phyloP scores from a whole-genome alignment of 1,284 basidiomycete species.

The Pseudozyma tsukubaensis region DNA sequence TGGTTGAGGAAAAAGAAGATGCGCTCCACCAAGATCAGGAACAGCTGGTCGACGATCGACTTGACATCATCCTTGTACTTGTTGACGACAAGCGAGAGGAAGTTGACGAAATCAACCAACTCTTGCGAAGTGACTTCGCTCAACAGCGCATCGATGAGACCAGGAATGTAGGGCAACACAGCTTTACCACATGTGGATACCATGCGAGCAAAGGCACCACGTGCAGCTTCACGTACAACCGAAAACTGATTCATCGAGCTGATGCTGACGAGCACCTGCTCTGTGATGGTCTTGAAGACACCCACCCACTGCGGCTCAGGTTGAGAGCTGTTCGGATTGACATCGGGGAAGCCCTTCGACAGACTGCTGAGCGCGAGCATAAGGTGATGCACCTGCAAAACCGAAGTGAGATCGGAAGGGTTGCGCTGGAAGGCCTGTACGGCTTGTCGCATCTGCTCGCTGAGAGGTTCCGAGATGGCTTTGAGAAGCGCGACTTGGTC shows the following conservation, averaged over 20 bases:
- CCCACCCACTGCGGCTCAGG: constrained; percentile 80
- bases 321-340: constrained; percentile 69
- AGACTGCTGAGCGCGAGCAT: constrained; percentile 95
- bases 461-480: constrained; percentile 83
- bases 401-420: constrained; percentile 75
- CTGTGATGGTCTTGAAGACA: constrained; percentile 87
- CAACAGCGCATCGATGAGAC: constrained; percentile 87
- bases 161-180: constrained; percentile 79
- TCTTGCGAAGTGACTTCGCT: constrained; percentile 91
- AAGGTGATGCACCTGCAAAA: constrained; percentile 91
- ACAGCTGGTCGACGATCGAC: constrained; percentile 87
- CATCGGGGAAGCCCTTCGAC: constrained; percentile 90
- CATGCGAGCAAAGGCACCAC: constrained; percentile 85
- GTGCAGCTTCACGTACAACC: constrained; percentile 90
- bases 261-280: constrained; percentile 87
- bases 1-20: constrained; percentile 84
- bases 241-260: constrained; percentile 88
- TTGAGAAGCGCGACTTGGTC: constrained; percentile 76
- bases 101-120: constrained; percentile 93
- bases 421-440: constrained; percentile 72
- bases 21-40: constrained; percentile 85
- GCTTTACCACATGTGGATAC: constrained; percentile 87
- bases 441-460: constrained; percentile 80
- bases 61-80: constrained; percentile 89
- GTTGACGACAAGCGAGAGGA: constrained; percentile 89